Evolutionary conservation across 2,329 filamentous ascomycete species (phyloP).

Genomic region (Escovopsis sp.): DNA sequence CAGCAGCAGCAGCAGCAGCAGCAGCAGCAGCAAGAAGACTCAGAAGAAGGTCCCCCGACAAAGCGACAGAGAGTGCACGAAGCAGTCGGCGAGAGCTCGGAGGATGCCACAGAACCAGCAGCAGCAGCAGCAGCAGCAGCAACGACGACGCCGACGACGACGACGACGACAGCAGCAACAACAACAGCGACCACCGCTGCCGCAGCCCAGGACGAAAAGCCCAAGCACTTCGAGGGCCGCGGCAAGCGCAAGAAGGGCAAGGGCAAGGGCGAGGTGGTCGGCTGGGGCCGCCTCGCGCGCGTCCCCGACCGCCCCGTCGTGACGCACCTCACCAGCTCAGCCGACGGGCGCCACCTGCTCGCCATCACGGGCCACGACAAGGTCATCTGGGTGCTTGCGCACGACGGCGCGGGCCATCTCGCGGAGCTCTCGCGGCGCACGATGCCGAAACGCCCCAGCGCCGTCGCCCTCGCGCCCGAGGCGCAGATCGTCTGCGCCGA

Average conservation of each 20-base stretch:
- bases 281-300: conserved; percentile 11
- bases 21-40: conserved; percentile 2
- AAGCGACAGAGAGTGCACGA: conserved; percentile 21
- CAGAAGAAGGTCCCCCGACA: conserved; percentile 18
- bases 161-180: background rate
- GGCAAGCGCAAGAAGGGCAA: conserved; percentile 17
- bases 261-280: conserved; percentile 2
- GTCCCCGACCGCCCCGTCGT: conserved; percentile 48
- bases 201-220: conserved; percentile 4
- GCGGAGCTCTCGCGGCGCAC: conserved; percentile 54
- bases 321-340: conserved; percentile 50
- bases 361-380: conserved; percentile 88
- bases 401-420: conserved; percentile 46
- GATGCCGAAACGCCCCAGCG: conserved; percentile 84
- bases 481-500: conserved; percentile 69
- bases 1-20: no score
- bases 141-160: no score
- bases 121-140: no score
- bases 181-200: background rate
- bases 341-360: conserved; percentile 52
- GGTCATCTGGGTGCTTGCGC: conserved; percentile 65
- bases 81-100: conserved; percentile 8
- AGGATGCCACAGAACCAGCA: background rate
- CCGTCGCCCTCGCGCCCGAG: conserved; percentile 49
- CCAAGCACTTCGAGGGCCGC: conserved; percentile 10